Evolutionary conservation across 2,329 filamentous ascomycete genomes (phyloP).

Genomic region (Shiraia bambusicola): DNA sequence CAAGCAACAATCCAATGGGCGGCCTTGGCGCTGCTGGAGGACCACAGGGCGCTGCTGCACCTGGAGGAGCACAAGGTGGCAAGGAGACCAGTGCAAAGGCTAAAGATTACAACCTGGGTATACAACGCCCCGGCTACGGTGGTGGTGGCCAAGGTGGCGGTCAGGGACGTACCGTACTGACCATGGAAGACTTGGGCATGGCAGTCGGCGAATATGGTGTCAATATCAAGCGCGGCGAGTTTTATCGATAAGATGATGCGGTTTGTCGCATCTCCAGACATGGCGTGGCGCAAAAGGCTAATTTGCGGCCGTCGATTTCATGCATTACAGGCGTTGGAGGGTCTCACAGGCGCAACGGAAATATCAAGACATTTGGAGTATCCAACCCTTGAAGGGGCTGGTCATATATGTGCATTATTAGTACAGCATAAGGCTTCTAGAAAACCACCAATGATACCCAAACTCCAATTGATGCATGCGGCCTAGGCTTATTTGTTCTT

Average conservation of each 20-base stretch:
- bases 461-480: conserved; percentile 36
- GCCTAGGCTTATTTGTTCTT: conserved; percentile 62
- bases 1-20: conserved; percentile 88
- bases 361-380: conserved; percentile 13
- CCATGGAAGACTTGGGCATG: conserved; percentile 99
- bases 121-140: conserved; percentile 57
- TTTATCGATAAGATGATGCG: conserved; percentile 68
- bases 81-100: conserved; percentile 46
- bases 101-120: conserved; percentile 52
- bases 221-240: conserved; percentile 95
- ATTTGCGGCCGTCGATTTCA: conserved; percentile 1
- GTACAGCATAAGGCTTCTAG: conserved; percentile 30
- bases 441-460: conserved; percentile 40
- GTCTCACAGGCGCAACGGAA: conserved; percentile 22
- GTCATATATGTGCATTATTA: conserved; percentile 38
- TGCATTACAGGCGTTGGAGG: conserved; percentile 33
- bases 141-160: conserved; percentile 86
- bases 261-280: neutral
- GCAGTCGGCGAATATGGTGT: conserved; percentile 97
- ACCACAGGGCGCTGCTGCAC: conserved; percentile 59
- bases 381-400: conserved; percentile 13
- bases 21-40: conserved; percentile 69
- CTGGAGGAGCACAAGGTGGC: conserved; percentile 56
- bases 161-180: conserved; percentile 89
- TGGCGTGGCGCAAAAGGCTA: neutral